Conservation (phyloP, 441 rosid genomes). For the Adansonia madagascariensis region DNA sequence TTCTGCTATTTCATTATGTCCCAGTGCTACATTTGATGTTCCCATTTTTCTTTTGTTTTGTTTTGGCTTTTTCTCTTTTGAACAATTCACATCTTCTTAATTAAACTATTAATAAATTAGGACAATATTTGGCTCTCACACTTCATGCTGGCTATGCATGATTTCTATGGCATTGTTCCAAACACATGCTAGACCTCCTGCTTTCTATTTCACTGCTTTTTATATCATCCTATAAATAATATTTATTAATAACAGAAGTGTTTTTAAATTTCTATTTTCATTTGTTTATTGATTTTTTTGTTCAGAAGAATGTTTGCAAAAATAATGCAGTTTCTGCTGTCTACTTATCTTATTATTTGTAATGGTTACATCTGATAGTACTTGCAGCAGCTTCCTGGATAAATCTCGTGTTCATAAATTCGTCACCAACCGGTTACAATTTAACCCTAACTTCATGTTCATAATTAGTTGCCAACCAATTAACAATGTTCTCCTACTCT, state of each 20-base stretch:
- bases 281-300: background rate
- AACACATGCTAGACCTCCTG: background rate
- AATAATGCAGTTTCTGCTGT: background rate
- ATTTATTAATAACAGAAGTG: background rate
- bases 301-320: slow-evolving; percentile 5
- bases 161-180: slow-evolving; percentile 2
- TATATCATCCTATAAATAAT: background rate
- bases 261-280: slow-evolving; percentile 5
- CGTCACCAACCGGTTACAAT: background rate
- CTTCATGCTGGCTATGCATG: background rate
- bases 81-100: background rate
- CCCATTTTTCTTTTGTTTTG: background rate
- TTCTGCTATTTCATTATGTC: slow-evolving; percentile 11
- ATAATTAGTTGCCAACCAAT: background rate
- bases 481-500: background rate
- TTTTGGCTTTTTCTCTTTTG: background rate
- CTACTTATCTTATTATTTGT: background rate
- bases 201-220: background rate
- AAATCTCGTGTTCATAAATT: background rate
- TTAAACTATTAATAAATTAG: slow-evolving; percentile 11
- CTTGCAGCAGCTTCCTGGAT: background rate
- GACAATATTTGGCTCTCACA: background rate
- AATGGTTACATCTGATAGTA: slow-evolving; percentile 1
- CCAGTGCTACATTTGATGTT: background rate
- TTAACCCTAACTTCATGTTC: too few species aligned